Conservation (phyloP, 2,329 filamentous ascomycete genomes). For the Diplodia intermedia region DNA sequence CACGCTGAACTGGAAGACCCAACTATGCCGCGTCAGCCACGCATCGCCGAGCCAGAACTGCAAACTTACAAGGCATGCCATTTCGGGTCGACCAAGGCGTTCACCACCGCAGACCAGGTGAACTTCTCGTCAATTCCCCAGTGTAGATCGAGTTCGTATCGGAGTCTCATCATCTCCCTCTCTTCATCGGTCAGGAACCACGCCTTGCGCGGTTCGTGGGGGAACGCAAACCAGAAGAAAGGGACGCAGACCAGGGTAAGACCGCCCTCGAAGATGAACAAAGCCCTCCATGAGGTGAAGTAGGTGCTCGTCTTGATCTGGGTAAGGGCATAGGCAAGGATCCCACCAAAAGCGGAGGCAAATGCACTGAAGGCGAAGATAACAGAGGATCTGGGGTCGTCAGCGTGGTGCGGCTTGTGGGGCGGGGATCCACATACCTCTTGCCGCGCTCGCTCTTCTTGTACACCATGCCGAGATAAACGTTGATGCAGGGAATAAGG, state of each 20-base stretch:
- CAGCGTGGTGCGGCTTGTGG: slow-evolving; percentile 59
- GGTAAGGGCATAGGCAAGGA: slow-evolving; percentile 65
- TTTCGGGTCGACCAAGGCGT: slow-evolving; percentile 38
- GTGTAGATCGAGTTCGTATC: slow-evolving; percentile 28
- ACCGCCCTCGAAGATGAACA: slow-evolving; percentile 45
- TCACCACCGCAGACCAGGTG: slow-evolving; percentile 41
- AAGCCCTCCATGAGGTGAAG: slow-evolving; percentile 44
- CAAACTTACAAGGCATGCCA: slow-evolving; percentile 29
- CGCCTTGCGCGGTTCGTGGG: slow-evolving; percentile 66
- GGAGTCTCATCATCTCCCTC: slow-evolving; percentile 29
- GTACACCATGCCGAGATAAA: slow-evolving; percentile 32
- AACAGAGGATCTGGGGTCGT: slow-evolving; percentile 26
- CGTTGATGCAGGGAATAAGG: slow-evolving; percentile 30
- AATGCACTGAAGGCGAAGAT: slow-evolving; percentile 64
- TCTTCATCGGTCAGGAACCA: slow-evolving; percentile 63
- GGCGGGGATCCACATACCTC: slow-evolving; percentile 64
- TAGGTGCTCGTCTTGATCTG: slow-evolving; percentile 65
- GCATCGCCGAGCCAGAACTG: neutral
- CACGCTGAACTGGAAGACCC: slow-evolving; percentile 30
- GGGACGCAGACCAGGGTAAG: slow-evolving; percentile 33
- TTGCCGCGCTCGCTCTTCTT: slow-evolving; percentile 30
- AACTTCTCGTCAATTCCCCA: slow-evolving; percentile 31
- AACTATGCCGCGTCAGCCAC: slow-evolving; percentile 13
- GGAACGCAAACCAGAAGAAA: slow-evolving; percentile 56
- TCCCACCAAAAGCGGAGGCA: slow-evolving; percentile 66